A percentile compares a stretch with the other conserved stretches of the same genome.
phyloP scores from a whole-genome alignment of 352 stramenopile genomes.

The Phytophthora kernoviae region DNA sequence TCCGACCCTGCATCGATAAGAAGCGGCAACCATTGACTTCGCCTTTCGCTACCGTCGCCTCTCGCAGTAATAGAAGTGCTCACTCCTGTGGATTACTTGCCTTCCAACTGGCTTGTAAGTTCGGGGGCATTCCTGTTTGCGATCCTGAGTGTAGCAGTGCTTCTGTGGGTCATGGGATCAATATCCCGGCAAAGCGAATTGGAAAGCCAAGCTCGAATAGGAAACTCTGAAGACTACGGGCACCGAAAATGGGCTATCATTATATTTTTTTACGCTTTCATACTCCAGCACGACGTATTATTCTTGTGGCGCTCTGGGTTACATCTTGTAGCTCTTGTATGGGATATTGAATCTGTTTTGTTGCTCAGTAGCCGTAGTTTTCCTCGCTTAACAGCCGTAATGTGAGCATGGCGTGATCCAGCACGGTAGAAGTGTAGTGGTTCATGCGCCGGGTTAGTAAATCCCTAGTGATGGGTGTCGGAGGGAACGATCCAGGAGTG shows the following conservation, averaged over 20 bases:
- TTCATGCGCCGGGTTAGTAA: slow-evolving; percentile 74
- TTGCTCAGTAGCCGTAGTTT: slow-evolving; percentile 37
- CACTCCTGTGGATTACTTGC: slow-evolving; percentile 51
- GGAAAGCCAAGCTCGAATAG: slow-evolving; percentile 32
- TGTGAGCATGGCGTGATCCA: slow-evolving; percentile 77
- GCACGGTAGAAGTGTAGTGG: slow-evolving; percentile 75
- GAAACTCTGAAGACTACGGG: neutral
- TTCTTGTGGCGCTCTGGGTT: slow-evolving; percentile 14
- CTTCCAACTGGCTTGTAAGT: slow-evolving; percentile 45
- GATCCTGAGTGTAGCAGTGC: slow-evolving; percentile 37
- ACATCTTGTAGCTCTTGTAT: slow-evolving; percentile 6
- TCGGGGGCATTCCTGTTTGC: slow-evolving; percentile 48
- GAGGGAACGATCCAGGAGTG: slow-evolving; percentile 80
- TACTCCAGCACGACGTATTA: slow-evolving; percentile 18
- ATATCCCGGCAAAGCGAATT: slow-evolving; percentile 6
- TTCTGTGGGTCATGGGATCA: slow-evolving; percentile 48
- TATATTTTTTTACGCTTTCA: slow-evolving; percentile 14
- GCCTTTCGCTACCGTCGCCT: slow-evolving; percentile 23
- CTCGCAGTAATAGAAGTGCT: slow-evolving; percentile 25
- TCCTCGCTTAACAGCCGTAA: slow-evolving; percentile 54
- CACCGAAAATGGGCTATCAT: neutral
- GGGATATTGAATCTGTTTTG: slow-evolving; percentile 13
- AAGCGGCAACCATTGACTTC: slow-evolving; percentile 27
- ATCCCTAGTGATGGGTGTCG: slow-evolving; percentile 78
- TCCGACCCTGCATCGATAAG: slow-evolving; percentile 2